phyloP scores from a whole-genome alignment of 2,329 filamentous ascomycete genomes.

The Penicillium sp. region DNA sequence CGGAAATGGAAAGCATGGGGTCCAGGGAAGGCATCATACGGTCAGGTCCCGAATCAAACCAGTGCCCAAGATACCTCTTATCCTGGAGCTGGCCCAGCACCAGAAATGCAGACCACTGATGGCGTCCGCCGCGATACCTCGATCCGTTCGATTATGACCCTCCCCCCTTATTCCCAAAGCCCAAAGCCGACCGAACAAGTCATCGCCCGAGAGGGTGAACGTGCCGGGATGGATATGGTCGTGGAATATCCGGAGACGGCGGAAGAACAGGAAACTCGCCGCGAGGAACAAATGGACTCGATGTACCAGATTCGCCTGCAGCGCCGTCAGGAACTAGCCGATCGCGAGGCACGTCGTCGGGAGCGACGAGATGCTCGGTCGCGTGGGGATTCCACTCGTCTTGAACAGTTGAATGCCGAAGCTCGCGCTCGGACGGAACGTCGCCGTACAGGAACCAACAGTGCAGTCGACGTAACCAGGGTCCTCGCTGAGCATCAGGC shows the following conservation, averaged over 20 bases:
- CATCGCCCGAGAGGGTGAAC: constrained; percentile 83
- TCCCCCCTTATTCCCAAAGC: constrained; percentile 77
- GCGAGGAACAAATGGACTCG: constrained; percentile 89
- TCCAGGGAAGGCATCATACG: constrained; percentile 42
- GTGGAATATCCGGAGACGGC: constrained; percentile 78
- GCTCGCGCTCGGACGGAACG: constrained; percentile 43
- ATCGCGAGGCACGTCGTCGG: constrained; percentile 73
- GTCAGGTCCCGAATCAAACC: constrained; percentile 36
- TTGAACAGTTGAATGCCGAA: constrained; percentile 64
- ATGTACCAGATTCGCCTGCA: constrained; percentile 85
- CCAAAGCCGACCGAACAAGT: constrained; percentile 76
- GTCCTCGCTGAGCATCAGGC: constrained; percentile 48
- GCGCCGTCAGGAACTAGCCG: constrained; percentile 70
- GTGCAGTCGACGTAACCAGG: constrained; percentile 33
- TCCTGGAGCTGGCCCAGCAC: constrained; percentile 28
- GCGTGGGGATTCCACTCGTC: constrained; percentile 65
- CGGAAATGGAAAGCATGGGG: constrained; percentile 54
- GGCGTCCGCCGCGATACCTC: constrained; percentile 78
- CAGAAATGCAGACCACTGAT: constrained; percentile 29
- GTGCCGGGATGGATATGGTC: constrained; percentile 87
- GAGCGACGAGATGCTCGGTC: constrained; percentile 69
- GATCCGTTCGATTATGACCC: constrained; percentile 87
- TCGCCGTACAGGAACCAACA: constrained; percentile 36
- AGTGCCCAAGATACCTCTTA: constrained; percentile 28
- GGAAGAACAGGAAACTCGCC: constrained; percentile 73